Percentiles rank a stretch among this genome's conserved stretches.
These are phyloP conservation scores for Metschnikowia noctiluminum DNA, from an alignment of 805 yeast species.

Conservation along the genomic window DNA sequence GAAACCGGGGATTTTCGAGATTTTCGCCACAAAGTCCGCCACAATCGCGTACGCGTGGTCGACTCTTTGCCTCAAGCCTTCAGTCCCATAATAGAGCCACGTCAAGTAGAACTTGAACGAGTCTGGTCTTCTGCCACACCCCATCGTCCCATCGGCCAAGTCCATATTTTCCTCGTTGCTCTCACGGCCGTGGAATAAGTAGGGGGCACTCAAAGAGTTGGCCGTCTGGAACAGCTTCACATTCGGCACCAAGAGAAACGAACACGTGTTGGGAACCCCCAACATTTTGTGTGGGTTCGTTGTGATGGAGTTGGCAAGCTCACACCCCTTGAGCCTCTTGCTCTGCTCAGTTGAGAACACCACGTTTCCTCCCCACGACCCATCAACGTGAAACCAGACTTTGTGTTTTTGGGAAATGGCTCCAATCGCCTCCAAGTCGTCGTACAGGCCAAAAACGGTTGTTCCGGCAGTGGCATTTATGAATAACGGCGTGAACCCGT, in stretches of 20 bases:
- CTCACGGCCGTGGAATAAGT: constrained; percentile 63
- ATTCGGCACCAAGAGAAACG: constrained; percentile 72
- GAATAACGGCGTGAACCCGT: constrained; percentile 72
- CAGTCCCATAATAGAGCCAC: constrained; percentile 75
- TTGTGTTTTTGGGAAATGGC: constrained; percentile 49
- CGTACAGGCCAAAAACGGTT: constrained; percentile 83
- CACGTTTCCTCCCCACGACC: constrained; percentile 89
- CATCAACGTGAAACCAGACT: constrained; percentile 84
- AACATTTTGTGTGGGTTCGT: constrained; percentile 84
- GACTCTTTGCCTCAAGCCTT: constrained; percentile 62
- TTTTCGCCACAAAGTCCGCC: constrained; percentile 52
- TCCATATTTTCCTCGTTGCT: constrained; percentile 60
- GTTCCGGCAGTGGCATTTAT: constrained; percentile 86
- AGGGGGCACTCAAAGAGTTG: constrained; percentile 76
- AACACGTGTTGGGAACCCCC: constrained; percentile 79
- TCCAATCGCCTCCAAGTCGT: constrained; percentile 57
- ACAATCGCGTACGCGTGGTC: constrained; percentile 71
- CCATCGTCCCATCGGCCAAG: constrained; percentile 88
- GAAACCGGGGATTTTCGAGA: constrained; percentile 43
- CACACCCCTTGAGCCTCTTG: constrained; percentile 52
- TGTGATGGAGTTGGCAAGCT: constrained; percentile 72
- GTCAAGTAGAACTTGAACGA: constrained; percentile 73
- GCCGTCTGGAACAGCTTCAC: constrained; percentile 62
- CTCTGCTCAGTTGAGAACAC: constrained; percentile 54
- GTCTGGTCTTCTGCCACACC: constrained; percentile 86